phyloP scores from a whole-genome alignment of 345 rosid species.

The Erodium maritimum region DNA sequence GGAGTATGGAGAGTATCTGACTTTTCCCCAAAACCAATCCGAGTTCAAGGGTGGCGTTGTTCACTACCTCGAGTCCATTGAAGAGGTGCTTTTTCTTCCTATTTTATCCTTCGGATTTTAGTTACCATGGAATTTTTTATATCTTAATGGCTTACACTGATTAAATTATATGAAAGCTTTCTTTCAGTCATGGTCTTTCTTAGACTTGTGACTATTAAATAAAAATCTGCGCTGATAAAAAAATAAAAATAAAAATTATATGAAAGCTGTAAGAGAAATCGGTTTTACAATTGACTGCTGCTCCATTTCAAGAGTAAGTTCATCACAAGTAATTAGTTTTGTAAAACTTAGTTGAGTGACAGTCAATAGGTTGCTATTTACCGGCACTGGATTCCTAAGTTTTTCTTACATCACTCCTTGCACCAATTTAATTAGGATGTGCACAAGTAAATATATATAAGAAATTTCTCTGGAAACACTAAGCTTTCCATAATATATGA shows the following conservation, averaged over 20 bases:
- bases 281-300: background rate
- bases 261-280: background rate
- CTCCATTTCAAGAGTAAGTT: too few species aligned
- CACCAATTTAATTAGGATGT: background rate
- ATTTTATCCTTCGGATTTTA: background rate
- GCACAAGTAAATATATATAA: background rate
- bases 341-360: too few species aligned
- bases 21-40: constrained; percentile 68
- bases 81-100: constrained; percentile 44
- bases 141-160: background rate
- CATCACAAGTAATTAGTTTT: too few species aligned
- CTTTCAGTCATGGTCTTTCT: too few species aligned
- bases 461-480: background rate
- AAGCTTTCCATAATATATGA: background rate
- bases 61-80: constrained; percentile 86
- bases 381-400: background rate
- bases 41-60: constrained; percentile 59
- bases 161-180: too few species aligned
- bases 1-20: constrained; percentile 53
- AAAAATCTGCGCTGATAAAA: too few species aligned
- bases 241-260: too few species aligned
- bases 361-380: background rate
- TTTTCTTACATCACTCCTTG: background rate
- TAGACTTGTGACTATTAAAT: too few species aligned
- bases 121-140: background rate